Conservation (phyloP, 148 eudicot genomes). For the Amaranthus cruentus region DNA sequence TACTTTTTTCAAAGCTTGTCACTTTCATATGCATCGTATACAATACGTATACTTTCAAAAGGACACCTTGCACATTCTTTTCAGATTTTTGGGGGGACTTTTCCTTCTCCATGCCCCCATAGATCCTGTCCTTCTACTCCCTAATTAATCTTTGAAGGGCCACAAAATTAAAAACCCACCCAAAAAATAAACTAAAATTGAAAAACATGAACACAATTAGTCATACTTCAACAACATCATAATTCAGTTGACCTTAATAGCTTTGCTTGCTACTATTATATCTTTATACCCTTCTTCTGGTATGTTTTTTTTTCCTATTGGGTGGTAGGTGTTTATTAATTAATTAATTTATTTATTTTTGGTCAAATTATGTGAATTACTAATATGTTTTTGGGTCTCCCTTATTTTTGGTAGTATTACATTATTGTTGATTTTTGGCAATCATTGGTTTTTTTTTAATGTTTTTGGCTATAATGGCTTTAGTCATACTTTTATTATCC, state of each 20-base stretch:
- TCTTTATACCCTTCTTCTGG: neutral
- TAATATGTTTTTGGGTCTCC: conserved; percentile 7
- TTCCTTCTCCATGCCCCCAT: conserved; percentile 9
- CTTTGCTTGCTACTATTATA: neutral
- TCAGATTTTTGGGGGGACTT: conserved; percentile 13
- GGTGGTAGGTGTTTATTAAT: neutral
- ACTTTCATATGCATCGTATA: conserved; percentile 8
- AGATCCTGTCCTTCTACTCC: conserved; percentile 17
- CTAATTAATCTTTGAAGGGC: neutral
- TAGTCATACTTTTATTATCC: conserved; percentile 2
- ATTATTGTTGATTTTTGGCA: conserved; percentile 6
- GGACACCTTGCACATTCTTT: neutral
- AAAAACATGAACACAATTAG: neutral
- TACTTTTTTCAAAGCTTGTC: neutral
- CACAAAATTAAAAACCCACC: neutral
- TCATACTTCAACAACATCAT: conserved; percentile 2
- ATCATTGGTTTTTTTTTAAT: conserved; percentile 17
- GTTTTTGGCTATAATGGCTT: conserved; percentile 1
- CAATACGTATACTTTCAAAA: conserved; percentile 15
- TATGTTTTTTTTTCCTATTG: neutral
- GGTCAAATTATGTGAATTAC: neutral
- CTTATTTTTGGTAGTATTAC: neutral
- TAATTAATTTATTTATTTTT: neutral
- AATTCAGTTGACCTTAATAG: neutral
- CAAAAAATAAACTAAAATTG: neutral